Conservation (phyloP, 148 eudicot species). For the Rhododendron kiyosumense region DNA sequence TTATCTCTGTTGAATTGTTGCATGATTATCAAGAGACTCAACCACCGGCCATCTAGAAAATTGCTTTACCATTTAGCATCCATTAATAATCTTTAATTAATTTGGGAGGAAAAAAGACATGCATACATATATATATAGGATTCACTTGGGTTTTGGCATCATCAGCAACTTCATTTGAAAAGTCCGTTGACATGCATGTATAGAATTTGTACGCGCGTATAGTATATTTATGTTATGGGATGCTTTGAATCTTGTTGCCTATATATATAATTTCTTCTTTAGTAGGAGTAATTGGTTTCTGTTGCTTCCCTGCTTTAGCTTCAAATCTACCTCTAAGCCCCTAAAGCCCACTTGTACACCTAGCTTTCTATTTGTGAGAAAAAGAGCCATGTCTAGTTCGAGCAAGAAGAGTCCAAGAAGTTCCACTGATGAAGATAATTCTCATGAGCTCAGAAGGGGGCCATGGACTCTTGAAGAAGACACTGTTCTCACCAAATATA, state of each 20-base stretch:
- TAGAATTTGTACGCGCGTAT: no score
- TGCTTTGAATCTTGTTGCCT: neutral
- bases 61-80: neutral
- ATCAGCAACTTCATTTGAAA: neutral
- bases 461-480: slow-evolving; percentile 49
- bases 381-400: neutral
- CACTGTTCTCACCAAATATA: slow-evolving; percentile 25
- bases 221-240: neutral
- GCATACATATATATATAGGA: neutral
- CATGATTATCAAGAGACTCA: neutral
- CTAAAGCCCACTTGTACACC: neutral
- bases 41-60: neutral
- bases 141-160: neutral
- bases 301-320: neutral
- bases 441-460: slow-evolving; percentile 27
- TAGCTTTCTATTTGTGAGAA: neutral
- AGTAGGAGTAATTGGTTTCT: neutral
- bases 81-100: neutral
- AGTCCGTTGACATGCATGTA: neutral
- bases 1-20: neutral
- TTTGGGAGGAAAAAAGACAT: neutral
- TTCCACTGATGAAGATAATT: slow-evolving; percentile 1
- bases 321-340: neutral
- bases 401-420: neutral
- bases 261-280: no score